Conservation (phyloP, 2,329 filamentous ascomycete species). For the Phaeomoniella chlamydospora region DNA sequence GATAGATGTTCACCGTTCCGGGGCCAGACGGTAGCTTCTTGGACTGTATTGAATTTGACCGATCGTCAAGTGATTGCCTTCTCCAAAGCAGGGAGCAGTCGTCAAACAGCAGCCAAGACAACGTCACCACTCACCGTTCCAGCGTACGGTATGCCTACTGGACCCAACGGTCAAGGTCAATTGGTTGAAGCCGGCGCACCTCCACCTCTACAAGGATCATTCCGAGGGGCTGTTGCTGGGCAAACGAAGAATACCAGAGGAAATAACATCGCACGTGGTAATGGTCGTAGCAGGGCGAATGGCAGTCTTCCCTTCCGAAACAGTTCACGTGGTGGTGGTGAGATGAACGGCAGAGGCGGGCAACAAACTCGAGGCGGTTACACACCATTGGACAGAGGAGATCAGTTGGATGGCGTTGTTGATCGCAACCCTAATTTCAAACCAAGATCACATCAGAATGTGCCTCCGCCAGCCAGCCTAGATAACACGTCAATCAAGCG, state of each 20-base stretch:
- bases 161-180: constrained; percentile 46
- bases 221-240: constrained; percentile 40
- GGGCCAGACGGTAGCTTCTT: constrained; percentile 76
- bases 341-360: constrained; percentile 6
- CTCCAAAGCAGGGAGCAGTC: constrained; percentile 23
- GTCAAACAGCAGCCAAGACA: constrained; percentile 38
- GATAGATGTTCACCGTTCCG: constrained; percentile 87
- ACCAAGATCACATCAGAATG: constrained; percentile 36
- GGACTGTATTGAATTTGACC: constrained; percentile 78
- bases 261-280: constrained; percentile 22
- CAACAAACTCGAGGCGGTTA: constrained; percentile 20
- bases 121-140: constrained; percentile 38
- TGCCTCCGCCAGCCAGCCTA: constrained; percentile 30
- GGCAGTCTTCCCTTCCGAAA: constrained; percentile 1
- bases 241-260: constrained; percentile 21
- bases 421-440: constrained; percentile 41
- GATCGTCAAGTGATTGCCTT: constrained; percentile 62
- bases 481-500: constrained; percentile 11
- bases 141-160: constrained; percentile 41
- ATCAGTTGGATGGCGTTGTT: constrained; percentile 38
- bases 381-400: constrained; percentile 28
- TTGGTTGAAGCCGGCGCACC: constrained; percentile 41
- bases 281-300: constrained; percentile 16
- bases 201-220: constrained; percentile 42
- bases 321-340: constrained; percentile 3